Percentiles rank a stretch among this genome's conserved stretches.
phyloP scores from a whole-genome alignment of 306 rosid genomes.

The peach (Prunus persica) region DNA sequence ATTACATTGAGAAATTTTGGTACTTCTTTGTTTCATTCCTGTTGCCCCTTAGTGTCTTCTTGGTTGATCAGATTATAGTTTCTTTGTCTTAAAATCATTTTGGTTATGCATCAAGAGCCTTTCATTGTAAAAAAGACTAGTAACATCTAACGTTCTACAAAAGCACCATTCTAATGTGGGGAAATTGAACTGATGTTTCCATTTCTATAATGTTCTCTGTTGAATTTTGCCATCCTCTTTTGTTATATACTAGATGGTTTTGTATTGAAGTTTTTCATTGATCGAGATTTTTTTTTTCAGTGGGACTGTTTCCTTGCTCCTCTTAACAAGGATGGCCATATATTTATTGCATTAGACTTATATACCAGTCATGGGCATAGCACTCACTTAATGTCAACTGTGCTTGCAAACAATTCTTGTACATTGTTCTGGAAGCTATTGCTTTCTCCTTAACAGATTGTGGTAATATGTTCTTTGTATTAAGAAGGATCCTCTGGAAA shows the following conservation, averaged over 20 bases:
- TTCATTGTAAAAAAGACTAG: not conserved
- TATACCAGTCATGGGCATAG: not conserved
- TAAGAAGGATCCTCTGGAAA: not conserved
- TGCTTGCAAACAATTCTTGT: not conserved
- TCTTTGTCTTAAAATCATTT: constrained; percentile 10
- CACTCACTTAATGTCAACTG: not conserved
- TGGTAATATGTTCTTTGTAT: not conserved
- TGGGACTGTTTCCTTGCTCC: not conserved
- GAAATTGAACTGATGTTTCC: constrained; percentile 3
- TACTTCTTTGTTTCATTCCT: not conserved
- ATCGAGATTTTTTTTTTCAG: no score
- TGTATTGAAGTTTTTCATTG: not conserved
- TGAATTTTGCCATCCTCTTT: not conserved
- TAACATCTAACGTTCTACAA: not conserved
- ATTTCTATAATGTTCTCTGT: not conserved
- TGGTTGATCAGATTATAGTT: constrained; percentile 4
- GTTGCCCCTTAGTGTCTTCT: not conserved
- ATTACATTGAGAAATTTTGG: not conserved
- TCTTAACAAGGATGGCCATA: not conserved
- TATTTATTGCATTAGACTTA: not conserved
- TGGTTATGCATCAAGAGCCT: constrained; percentile 11
- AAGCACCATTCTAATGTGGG: not conserved
- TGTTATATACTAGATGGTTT: not conserved
- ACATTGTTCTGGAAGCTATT: not conserved
- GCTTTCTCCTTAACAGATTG: not conserved